Base-by-base conservation (phyloP, 805 yeast species). In the Wickerhamomyces hampshirensis region DNA sequence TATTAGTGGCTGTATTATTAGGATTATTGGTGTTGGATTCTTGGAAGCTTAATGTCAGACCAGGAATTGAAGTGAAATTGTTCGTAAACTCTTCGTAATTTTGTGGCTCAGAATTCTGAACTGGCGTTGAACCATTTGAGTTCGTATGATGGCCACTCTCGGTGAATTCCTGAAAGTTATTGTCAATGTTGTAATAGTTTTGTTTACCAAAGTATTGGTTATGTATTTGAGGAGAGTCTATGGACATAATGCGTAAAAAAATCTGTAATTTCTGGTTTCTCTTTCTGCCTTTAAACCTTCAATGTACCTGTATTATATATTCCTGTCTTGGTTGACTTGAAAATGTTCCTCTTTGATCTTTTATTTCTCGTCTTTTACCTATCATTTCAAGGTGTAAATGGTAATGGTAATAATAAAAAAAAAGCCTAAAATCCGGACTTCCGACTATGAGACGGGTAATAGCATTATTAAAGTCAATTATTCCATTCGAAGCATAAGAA, bases 51-150 rank as follows among this genome's bases (percentile, higher is more conserved):
- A 49, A 18, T 27, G 42, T 42, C 14, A 47, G 41, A 11, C 48
- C 43, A 26, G 45, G 41, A 16, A 48, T 46, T 15, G 47, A 39
- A 13, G 48, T 40, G 43, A 44, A 48, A 34, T 44, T 50, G 26
- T 44, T 50, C n/a, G n/a, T n/a, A 30, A 41, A 44, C 32, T 44
- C 48, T 17, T 41, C 48, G 35, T 38, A 42, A 16, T 18, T 30
- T 11, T 21, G 24, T 21, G 24, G 24, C 10, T 21, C 11, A 8
- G 24, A 7, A 21, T 21, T 21, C 11, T 21, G 10, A 21, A 11
- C 24, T 8, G 24, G 24, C 11, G 24, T 21, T 11, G 24, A 21
- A 11, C 24, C 24, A 21, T 21, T 21, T 21, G 24, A 21, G 11
- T 21, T 21, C 10, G 7, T 21, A 21, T 21, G 24, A 7, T 21